Conservation (phyloP, 257 asterid species). For the Solanum medicagineum region DNA sequence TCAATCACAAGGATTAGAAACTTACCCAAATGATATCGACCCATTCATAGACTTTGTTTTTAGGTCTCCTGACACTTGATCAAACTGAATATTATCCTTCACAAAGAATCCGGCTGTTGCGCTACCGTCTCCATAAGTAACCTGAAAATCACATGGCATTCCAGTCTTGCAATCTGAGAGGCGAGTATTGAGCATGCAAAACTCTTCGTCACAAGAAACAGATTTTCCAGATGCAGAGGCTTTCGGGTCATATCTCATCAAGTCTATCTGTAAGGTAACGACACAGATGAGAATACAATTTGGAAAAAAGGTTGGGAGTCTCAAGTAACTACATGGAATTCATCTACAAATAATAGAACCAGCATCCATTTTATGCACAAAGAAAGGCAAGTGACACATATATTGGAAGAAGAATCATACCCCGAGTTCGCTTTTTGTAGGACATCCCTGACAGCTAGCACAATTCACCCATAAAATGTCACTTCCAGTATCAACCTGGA, state of each 20-base stretch:
- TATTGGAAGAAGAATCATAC: conserved; percentile 14
- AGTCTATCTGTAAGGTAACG: conserved; percentile 28
- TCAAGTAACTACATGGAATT: neutral
- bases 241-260: conserved; percentile 29
- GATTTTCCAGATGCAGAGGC: conserved; percentile 42
- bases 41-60: conserved; percentile 29
- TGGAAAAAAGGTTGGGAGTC: neutral
- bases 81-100: conserved; percentile 30
- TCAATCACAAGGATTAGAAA: neutral
- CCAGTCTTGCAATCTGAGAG: conserved; percentile 33
- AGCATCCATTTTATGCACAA: neutral
- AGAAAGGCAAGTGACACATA: neutral
- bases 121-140: conserved; percentile 58
- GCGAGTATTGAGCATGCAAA: conserved; percentile 29
- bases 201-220: conserved; percentile 36
- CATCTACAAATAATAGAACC: neutral
- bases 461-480: conserved; percentile 59
- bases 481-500: conserved; percentile 69
- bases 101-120: conserved; percentile 46
- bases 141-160: conserved; percentile 27
- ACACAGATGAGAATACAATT: neutral
- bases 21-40: conserved; percentile 46
- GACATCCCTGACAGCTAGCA: conserved; percentile 36
- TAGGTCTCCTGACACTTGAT: conserved; percentile 36
- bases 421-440: conserved; percentile 38